These are phyloP conservation scores for Teratosphaeria zuluensis DNA, from an alignment of 2,329 filamentous ascomycete genomes.

Conservation along the genomic window DNA sequence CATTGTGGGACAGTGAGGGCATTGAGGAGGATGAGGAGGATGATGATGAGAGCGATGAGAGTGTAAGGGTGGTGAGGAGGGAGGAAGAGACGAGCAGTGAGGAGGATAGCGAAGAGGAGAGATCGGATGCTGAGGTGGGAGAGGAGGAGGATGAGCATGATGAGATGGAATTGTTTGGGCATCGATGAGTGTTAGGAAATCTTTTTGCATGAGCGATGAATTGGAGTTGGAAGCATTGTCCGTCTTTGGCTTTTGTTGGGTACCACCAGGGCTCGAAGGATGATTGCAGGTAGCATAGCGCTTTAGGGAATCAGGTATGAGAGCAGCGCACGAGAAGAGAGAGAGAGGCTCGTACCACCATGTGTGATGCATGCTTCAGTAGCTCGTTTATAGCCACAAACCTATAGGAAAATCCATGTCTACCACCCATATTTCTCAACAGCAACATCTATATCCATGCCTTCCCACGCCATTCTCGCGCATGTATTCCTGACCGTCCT, in stretches of 20 bases:
- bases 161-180: slow-evolving; percentile 17
- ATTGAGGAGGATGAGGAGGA: slow-evolving; percentile 4
- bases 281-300: neutral
- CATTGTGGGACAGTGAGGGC: neutral
- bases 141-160: slow-evolving; percentile 9
- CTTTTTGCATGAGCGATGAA: neutral
- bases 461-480: slow-evolving; percentile 39
- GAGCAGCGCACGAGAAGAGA: too few relatives aligned
- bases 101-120: slow-evolving; percentile 2
- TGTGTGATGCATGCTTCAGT: neutral
- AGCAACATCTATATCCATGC: slow-evolving; percentile 42
- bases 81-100: slow-evolving; percentile 1
- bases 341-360: too few relatives aligned
- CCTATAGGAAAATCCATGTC: neutral
- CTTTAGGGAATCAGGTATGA: neutral
- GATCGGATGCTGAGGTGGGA: slow-evolving; percentile 8
- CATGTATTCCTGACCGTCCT: slow-evolving; percentile 50
- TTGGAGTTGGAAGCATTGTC: neutral
- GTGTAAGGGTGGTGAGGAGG: neutral
- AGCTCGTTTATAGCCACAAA: neutral
- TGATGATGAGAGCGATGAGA: slow-evolving; percentile 8
- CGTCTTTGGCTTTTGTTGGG: neutral
- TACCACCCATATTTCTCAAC: slow-evolving; percentile 64
- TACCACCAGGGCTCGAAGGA: neutral
- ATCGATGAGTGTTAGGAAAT: slow-evolving; percentile 10